A percentile compares a stretch with the other conserved stretches of the same genome.
Evolutionary conservation across 1,139 yeast genomes (phyloP).

Genomic region (Yamadazyma songkhlaensis): DNA sequence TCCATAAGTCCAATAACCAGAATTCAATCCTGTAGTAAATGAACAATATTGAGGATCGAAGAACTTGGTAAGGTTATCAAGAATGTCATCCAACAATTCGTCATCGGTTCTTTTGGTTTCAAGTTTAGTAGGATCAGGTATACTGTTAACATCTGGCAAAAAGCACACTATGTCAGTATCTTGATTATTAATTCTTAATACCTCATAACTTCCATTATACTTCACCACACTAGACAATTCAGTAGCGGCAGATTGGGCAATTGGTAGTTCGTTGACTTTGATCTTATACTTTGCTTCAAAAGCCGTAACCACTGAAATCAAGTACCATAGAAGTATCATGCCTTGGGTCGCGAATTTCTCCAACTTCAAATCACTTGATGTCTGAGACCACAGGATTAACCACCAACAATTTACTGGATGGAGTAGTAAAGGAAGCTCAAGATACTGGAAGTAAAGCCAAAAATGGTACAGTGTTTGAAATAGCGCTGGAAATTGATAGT

Average conservation of each 20-base stretch:
- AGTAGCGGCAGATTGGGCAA: conserved; percentile 11
- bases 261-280: conserved; percentile 14
- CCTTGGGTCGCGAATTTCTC: conserved; percentile 3
- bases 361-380: neutral
- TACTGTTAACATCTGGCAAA: conserved; percentile 16
- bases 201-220: conserved; percentile 20
- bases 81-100: conserved; percentile 15
- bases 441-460: conserved; percentile 5
- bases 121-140: conserved; percentile 2
- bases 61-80: conserved; percentile 17
- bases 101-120: conserved; percentile 4
- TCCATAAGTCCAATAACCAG: conserved; percentile 65
- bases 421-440: conserved; percentile 4
- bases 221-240: conserved; percentile 1
- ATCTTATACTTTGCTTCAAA: conserved; percentile 18
- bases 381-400: conserved; percentile 8
- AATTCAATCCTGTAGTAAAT: conserved; percentile 31
- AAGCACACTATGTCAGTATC: conserved; percentile 18
- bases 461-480: conserved; percentile 46
- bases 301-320: neutral
- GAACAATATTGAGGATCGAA: conserved; percentile 25
- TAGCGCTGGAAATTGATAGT: conserved; percentile 48
- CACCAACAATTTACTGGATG: conserved; percentile 6
- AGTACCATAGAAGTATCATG: neutral
- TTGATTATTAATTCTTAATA: conserved; percentile 14